Evolutionary conservation across 495 filamentous ascomycete species (phyloP).

Genomic region (Xylaria acuta): DNA sequence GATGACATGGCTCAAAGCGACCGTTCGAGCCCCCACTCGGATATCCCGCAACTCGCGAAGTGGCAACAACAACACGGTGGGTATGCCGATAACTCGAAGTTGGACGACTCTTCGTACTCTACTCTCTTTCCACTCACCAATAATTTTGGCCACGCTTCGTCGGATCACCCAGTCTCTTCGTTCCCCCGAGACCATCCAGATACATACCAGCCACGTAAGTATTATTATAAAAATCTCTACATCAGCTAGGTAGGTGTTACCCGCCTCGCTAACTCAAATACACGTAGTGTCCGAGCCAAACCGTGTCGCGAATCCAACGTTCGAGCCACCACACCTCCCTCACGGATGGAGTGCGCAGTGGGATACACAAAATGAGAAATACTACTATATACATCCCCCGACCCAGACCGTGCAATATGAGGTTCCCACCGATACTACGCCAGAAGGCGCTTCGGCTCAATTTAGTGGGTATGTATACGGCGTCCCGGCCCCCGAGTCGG

Average conservation of each 20-base stretch:
- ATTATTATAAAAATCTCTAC: background rate
- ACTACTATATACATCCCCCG: no score
- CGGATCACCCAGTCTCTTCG: background rate
- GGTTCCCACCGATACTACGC: slow-evolving; percentile 65
- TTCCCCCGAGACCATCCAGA: background rate
- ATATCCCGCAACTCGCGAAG: no score
- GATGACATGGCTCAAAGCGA: no score
- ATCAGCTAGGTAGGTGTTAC: background rate
- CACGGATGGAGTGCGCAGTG: slow-evolving; percentile 85
- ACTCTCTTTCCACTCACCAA: no score
- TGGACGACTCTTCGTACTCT: no score
- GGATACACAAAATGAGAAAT: slow-evolving; percentile 73
- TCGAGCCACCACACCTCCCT: slow-evolving; percentile 69
- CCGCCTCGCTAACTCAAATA: background rate
- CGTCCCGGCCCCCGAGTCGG: slow-evolving; percentile 38
- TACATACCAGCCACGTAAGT: background rate
- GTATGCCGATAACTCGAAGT: no score
- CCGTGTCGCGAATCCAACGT: slow-evolving; percentile 54
- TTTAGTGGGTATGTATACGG: slow-evolving; percentile 58
- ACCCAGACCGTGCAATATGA: no score
- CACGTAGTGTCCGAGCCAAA: background rate
- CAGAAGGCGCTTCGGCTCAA: slow-evolving; percentile 55
- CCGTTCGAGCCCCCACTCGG: no score
- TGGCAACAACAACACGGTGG: no score
- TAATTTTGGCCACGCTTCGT: no score